Percentiles rank a stretch among this genome's conserved stretches.
These are phyloP conservation scores for Arctium minus DNA, from an alignment of 129 eudicot species.

Conservation along the genomic window DNA sequence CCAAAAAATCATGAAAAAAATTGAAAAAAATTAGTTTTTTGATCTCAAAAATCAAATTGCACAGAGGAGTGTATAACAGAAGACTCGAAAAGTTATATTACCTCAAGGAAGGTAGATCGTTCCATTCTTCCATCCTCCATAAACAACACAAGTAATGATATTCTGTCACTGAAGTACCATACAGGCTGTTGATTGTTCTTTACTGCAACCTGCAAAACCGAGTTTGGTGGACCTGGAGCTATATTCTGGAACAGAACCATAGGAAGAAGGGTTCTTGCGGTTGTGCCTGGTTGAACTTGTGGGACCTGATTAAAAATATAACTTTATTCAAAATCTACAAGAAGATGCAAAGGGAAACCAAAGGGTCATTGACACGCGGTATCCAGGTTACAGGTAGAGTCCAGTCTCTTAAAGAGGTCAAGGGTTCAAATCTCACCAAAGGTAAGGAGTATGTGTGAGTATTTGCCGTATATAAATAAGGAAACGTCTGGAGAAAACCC, in stretches of 20 bases:
- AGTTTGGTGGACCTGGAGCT: constrained; percentile 87
- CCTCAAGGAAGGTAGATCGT: constrained; percentile 91
- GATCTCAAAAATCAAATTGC: neutral
- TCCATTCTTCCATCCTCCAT: constrained; percentile 97
- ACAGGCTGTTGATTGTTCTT: constrained; percentile 94
- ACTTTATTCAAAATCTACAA: neutral
- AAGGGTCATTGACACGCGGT: neutral
- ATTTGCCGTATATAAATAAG: neutral
- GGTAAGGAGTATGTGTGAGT: neutral
- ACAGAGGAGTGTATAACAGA: neutral
- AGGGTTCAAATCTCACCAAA: neutral
- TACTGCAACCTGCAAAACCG: constrained; percentile 85
- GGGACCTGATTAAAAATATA: constrained; percentile 50
- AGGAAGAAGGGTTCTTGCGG: constrained; percentile 79
- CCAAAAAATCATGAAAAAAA: neutral
- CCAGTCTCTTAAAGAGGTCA: too few relatives aligned
- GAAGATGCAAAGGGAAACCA: neutral
- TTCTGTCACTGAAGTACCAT: constrained; percentile 81
- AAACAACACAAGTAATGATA: constrained; percentile 54
- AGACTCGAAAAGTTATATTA: neutral
- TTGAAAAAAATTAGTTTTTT: neutral
- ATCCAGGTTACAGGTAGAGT: neutral
- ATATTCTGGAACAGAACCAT: constrained; percentile 87
- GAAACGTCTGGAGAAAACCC: neutral
- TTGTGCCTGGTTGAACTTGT: constrained; percentile 85